Percentiles rank a stretch among this genome's conserved stretches.
Conservation (phyloP, 2,329 filamentous ascomycete species). For the Fusarium austroafricanum region DNA sequence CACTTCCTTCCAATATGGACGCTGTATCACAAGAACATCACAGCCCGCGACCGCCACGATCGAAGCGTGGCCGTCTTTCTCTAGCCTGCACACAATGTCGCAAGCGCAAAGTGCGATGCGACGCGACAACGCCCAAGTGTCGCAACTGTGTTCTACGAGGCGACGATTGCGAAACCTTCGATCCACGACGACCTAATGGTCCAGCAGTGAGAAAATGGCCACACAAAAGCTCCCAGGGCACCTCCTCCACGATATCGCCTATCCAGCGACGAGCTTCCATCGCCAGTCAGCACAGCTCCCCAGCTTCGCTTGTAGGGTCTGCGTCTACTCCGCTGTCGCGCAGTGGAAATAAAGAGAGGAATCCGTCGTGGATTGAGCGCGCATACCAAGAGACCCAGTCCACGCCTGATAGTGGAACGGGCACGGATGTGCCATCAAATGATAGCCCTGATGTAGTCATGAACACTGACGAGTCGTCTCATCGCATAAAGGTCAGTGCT, state of each 20-base stretch:
- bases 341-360: conserved; percentile 18
- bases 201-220: conserved; percentile 40
- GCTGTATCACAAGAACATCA: conserved; percentile 10
- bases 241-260: background rate
- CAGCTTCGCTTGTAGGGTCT: conserved; percentile 29
- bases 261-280: conserved; percentile 25
- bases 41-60: conserved; percentile 21
- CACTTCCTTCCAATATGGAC: background rate
- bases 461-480: conserved; percentile 40
- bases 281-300: conserved; percentile 36
- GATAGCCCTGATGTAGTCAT: conserved; percentile 39
- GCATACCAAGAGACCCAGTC: conserved; percentile 30
- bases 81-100: conserved; percentile 37
- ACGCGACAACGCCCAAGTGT: conserved; percentile 40
- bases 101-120: conserved; percentile 41
- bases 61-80: conserved; percentile 31
- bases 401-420: conserved; percentile 22
- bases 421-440: conserved; percentile 17
- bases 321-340: conserved; percentile 1
- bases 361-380: conserved; percentile 37
- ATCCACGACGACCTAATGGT: conserved; percentile 36
- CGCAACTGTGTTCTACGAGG: conserved; percentile 41
- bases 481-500: conserved; percentile 35
- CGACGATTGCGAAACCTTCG: conserved; percentile 36
- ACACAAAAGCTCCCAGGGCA: conserved; percentile 21